Evolutionary conservation across 129 eudicot species (phyloP).

Genomic region (Ambrosia artemisiifolia): DNA sequence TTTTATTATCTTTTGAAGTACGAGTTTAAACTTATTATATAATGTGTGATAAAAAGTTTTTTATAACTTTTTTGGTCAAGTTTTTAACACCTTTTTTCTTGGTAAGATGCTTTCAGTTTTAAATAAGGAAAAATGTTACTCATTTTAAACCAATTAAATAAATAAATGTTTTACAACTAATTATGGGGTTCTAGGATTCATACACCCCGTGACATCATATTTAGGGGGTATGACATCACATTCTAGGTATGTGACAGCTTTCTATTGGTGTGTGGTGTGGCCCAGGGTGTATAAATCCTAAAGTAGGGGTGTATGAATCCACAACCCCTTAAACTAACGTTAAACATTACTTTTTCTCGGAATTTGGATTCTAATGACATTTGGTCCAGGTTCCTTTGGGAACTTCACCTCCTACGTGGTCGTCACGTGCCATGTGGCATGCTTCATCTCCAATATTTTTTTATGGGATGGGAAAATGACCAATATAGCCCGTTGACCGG

Average conservation of each 20-base stretch:
- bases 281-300: too few relatives aligned
- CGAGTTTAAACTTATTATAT: too few relatives aligned
- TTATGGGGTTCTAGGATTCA: too few relatives aligned
- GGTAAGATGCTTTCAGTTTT: neutral
- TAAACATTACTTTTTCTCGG: slow-evolving; percentile 30
- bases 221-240: too few relatives aligned
- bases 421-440: slow-evolving; percentile 36
- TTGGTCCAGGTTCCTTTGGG: slow-evolving; percentile 38
- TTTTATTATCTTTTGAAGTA: too few relatives aligned
- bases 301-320: too few relatives aligned
- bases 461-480: too few relatives aligned
- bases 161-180: slow-evolving; percentile 16
- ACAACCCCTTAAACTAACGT: slow-evolving; percentile 30
- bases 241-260: too few relatives aligned
- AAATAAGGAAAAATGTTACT: neutral
- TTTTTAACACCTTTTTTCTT: neutral
- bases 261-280: too few relatives aligned
- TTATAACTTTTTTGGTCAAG: neutral
- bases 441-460: slow-evolving; percentile 9
- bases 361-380: slow-evolving; percentile 36
- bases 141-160: neutral
- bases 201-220: too few relatives aligned
- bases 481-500: too few relatives aligned
- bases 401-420: slow-evolving; percentile 28
- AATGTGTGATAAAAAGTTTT: neutral